phyloP scores from a whole-genome alignment of 176 grass and related monocot genomes.

The Phoenix dactylifera region DNA sequence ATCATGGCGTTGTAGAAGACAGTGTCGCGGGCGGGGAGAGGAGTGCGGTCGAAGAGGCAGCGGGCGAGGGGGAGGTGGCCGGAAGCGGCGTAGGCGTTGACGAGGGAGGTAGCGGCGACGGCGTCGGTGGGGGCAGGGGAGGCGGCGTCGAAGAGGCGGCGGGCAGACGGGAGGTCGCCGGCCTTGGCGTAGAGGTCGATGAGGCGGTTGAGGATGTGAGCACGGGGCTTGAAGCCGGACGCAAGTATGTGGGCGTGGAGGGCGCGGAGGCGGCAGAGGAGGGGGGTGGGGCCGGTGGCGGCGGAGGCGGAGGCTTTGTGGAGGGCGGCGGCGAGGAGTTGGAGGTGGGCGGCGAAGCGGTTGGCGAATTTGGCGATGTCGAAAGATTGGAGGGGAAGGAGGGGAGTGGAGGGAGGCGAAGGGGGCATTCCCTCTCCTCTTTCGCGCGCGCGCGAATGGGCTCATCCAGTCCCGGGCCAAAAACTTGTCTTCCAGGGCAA shows the following conservation, averaged over 20 bases:
- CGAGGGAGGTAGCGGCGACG: constrained; percentile 60
- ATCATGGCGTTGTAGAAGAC: constrained; percentile 86
- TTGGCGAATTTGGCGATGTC: constrained; percentile 9
- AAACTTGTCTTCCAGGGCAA: too few species aligned
- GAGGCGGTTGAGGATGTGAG: constrained; percentile 77
- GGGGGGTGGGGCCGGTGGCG: neutral
- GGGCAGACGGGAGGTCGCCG: constrained; percentile 48
- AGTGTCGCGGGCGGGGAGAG: constrained; percentile 49
- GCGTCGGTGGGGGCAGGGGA: constrained; percentile 15
- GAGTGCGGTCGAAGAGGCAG: constrained; percentile 48
- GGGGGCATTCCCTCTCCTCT: constrained; percentile 1
- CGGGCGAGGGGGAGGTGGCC: constrained; percentile 42
- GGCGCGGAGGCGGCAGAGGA: constrained; percentile 37
- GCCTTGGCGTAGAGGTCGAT: constrained; percentile 78
- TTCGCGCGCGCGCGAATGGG: too few species aligned
- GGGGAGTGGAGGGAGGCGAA: neutral
- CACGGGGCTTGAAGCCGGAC: constrained; percentile 47
- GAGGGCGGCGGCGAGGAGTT: constrained; percentile 19
- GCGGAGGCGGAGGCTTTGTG: constrained; percentile 20
- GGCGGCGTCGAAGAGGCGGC: constrained; percentile 36
- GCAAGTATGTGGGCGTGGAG: constrained; percentile 63
- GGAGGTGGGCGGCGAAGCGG: constrained; percentile 32
- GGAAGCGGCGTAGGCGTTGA: constrained; percentile 43
- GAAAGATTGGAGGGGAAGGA: constrained; percentile 8
- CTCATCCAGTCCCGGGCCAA: too few species aligned